Base-by-base conservation (phyloP, 2,329 filamentous ascomycete genomes). In the Aureobasidium sp. region DNA sequence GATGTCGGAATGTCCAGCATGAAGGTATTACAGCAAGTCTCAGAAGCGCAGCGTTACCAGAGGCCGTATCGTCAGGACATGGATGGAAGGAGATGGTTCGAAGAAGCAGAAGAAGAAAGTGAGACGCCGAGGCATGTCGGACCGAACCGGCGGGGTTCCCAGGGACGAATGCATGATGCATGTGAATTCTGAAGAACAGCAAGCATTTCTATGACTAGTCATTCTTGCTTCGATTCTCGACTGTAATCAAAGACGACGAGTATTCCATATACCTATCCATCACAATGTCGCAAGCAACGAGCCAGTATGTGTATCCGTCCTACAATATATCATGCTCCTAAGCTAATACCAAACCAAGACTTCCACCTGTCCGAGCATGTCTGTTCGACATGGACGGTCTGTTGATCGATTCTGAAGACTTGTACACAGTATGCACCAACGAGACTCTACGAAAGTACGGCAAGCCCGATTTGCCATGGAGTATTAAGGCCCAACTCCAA, bases 371-470 rank as follows among this genome's bases (percentile, higher is more conserved):
- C 63, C 84, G 92, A 68, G 94, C 93, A 68, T 97, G 92, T 76
- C 87, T 99, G 67, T 97, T 99, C 75, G 94, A 99, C 80, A 97
- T 97, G 92, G 94, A 99, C 76, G 94, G 94, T 64, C 87, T 99
- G 39, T 84, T 99, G 24, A 89, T 99, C 72, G 87, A 97, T 76
- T 92, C 90, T 37, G 94, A 97, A 79, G 94, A 97, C 71, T 79
- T 85, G 63, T 97, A 97, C 80, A 94, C 91, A 0, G 73, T 84
- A 29, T 88, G 89, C 75, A 88, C 92, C 65, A 97, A 99, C 77
- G 80, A 85, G 27, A 83, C 97, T 41, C 86, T 99, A 43, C 80
- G 82, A 62, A 86, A 88, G 71, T 90, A 94, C 75, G 83, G 82
- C 69, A 85, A 85, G 55, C 88, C 90, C 0, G 73, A 78, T 15